Percentiles rank a stretch among this genome's conserved stretches.
Conservation (phyloP, 139 green algal species). For the Coelastrella sp. region DNA sequence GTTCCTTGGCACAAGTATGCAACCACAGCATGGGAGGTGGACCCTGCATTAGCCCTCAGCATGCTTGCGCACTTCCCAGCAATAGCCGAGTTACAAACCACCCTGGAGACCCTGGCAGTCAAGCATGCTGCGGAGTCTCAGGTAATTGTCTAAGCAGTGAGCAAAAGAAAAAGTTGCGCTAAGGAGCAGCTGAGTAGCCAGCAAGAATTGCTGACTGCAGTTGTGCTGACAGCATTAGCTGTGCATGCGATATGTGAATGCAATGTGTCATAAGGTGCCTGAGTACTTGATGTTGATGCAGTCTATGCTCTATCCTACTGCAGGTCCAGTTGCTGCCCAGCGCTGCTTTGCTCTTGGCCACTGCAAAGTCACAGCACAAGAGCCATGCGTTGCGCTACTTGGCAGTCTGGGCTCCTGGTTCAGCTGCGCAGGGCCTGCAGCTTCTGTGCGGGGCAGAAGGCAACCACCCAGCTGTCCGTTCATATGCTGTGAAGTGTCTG, state of each 20-base stretch:
- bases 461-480: conserved; percentile 42
- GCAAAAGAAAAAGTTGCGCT: not conserved
- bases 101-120: conserved; percentile 65
- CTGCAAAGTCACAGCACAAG: conserved; percentile 12
- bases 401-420: conserved; percentile 26
- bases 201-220: not conserved
- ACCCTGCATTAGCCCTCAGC: conserved; percentile 67
- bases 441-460: conserved; percentile 65
- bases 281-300: not conserved
- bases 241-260: too few species aligned
- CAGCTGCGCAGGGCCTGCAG: conserved; percentile 66
- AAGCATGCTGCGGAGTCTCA: conserved; percentile 49
- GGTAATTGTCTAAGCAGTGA: not conserved
- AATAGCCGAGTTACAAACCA: not conserved
- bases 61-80: conserved; percentile 61
- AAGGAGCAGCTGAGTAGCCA: not conserved
- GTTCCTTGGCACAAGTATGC: conserved; percentile 45
- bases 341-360: conserved; percentile 70
- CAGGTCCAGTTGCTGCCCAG: conserved; percentile 67
- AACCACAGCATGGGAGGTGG: conserved; percentile 69
- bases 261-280: not conserved
- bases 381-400: conserved; percentile 7
- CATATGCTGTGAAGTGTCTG: conserved; percentile 64
- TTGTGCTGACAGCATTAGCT: too few species aligned
- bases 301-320: not conserved